phyloP scores from a whole-genome alignment of 2,329 filamentous ascomycete species.

The Endoconidiophora polonica region DNA sequence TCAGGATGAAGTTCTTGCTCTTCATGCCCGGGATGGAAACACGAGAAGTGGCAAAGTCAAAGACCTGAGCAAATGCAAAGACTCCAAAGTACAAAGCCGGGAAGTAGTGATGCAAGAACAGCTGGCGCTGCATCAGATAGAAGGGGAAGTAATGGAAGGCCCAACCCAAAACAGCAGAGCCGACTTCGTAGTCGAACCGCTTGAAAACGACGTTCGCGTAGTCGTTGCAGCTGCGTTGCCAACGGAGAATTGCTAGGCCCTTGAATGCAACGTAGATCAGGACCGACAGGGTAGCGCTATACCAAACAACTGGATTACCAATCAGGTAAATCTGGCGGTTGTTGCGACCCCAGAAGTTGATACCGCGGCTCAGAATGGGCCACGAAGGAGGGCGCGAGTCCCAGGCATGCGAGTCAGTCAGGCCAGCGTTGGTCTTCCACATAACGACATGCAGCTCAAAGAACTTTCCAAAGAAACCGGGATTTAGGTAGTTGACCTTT shows the following conservation, averaged over 20 bases:
- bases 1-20: slow-evolving; percentile 50
- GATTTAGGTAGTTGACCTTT: slow-evolving; percentile 89
- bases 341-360: slow-evolving; percentile 97
- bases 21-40: slow-evolving; percentile 51
- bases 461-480: slow-evolving; percentile 95
- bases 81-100: slow-evolving; percentile 92
- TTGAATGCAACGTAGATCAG: slow-evolving; percentile 70
- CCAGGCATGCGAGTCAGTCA: slow-evolving; percentile 95
- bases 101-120: slow-evolving; percentile 98
- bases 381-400: slow-evolving; percentile 88
- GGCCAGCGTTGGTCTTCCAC: slow-evolving; percentile 95
- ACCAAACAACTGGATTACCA: slow-evolving; percentile 92
- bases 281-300: slow-evolving; percentile 66
- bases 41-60: slow-evolving; percentile 68
- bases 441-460: slow-evolving; percentile 95
- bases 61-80: slow-evolving; percentile 72
- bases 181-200: slow-evolving; percentile 94
- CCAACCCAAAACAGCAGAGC: slow-evolving; percentile 81
- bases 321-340: slow-evolving; percentile 92
- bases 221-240: slow-evolving; percentile 85
- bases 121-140: slow-evolving; percentile 92
- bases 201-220: slow-evolving; percentile 74
- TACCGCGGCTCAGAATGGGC: slow-evolving; percentile 81
- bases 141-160: slow-evolving; percentile 98
- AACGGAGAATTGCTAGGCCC: slow-evolving; percentile 69